phyloP scores from a whole-genome alignment of 495 filamentous ascomycete genomes.

The Penicillium coprophilum region DNA sequence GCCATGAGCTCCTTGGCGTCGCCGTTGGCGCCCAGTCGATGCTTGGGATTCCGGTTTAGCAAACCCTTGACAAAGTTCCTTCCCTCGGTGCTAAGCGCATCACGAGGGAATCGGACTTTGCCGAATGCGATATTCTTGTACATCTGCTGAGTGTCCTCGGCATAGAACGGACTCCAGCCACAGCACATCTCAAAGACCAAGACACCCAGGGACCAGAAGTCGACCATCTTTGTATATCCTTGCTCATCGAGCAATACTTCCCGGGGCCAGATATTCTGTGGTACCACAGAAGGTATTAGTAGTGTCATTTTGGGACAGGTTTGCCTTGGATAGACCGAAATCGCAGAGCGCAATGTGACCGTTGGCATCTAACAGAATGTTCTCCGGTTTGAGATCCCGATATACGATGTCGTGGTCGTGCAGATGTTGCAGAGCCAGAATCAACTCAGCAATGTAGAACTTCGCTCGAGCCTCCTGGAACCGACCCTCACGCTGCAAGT shows the following conservation, averaged over 20 bases:
- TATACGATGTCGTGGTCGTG: constrained; percentile 98
- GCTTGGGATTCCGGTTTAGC: constrained; percentile 94
- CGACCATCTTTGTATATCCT: constrained; percentile 99
- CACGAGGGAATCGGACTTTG: constrained; percentile 93
- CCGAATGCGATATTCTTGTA: constrained; percentile 99
- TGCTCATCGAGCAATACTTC: constrained; percentile 94
- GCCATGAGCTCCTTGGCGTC: constrained; percentile 94
- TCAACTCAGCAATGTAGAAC: constrained; percentile 98
- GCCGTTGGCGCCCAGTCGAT: constrained; percentile 83
- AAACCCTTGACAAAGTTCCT: constrained; percentile 97
- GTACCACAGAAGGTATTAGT: constrained; percentile 99
- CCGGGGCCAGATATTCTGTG: constrained; percentile 94
- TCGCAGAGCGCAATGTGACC: constrained; percentile 84
- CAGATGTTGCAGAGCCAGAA: constrained; percentile 90
- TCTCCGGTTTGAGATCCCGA: constrained; percentile 85
- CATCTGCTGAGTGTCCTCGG: constrained; percentile 99
- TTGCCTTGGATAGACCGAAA: constrained; percentile 95
- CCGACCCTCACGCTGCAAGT: constrained; percentile 94
- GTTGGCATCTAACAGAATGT: constrained; percentile 80
- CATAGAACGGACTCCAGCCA: constrained; percentile 98
- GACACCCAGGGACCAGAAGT: constrained; percentile 98
- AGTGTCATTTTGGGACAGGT: constrained; percentile 90
- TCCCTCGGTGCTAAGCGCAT: constrained; percentile 89
- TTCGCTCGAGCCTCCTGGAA: constrained; percentile 94
- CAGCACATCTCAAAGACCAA: constrained; percentile 99